A percentile compares a stretch with the other conserved stretches of the same genome.
Evolutionary conservation across 2,329 filamentous ascomycete species (phyloP).

Genomic region (Fusarium falciforme): DNA sequence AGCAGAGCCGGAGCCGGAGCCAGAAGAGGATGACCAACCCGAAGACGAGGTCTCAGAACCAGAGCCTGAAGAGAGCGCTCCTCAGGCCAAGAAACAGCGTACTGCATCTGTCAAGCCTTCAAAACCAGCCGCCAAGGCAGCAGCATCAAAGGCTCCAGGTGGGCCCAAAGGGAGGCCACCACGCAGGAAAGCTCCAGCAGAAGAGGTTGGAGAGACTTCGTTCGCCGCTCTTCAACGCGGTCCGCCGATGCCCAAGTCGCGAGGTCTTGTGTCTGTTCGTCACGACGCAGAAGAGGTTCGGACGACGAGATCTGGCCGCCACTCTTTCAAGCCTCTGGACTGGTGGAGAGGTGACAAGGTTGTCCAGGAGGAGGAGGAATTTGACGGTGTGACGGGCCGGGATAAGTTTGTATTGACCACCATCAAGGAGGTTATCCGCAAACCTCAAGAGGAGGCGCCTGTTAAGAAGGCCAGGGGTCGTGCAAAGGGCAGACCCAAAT

Average conservation of each 20-base stretch:
- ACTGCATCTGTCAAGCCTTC: conserved; percentile 40
- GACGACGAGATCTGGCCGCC: conserved; percentile 80
- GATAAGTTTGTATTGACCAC: conserved; percentile 70
- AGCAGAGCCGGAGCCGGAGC: conserved; percentile 13
- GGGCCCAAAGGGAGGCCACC: conserved; percentile 38
- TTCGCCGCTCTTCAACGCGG: conserved; percentile 63
- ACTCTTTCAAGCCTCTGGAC: conserved; percentile 80
- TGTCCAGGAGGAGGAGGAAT: conserved; percentile 73
- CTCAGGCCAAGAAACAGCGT: conserved; percentile 43
- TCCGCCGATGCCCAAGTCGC: conserved; percentile 66
- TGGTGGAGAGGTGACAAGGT: conserved; percentile 89
- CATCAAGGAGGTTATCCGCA: conserved; percentile 82
- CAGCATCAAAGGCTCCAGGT: conserved; percentile 6
- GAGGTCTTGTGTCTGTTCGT: conserved; percentile 65
- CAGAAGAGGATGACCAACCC: conserved; percentile 31
- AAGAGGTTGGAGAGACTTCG: conserved; percentile 57
- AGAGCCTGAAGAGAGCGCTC: conserved; percentile 38
- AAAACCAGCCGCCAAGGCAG: conserved; percentile 29
- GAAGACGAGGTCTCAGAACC: conserved; percentile 33
- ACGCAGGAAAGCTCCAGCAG: conserved; percentile 36
- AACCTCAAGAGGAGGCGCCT: conserved; percentile 66
- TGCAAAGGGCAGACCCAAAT: conserved; percentile 46
- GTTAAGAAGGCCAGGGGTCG: conserved; percentile 45
- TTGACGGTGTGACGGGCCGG: conserved; percentile 58
- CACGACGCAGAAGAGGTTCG: conserved; percentile 63